phyloP scores from a whole-genome alignment of 495 filamentous ascomycete species.

The Podospora fimiseda region DNA sequence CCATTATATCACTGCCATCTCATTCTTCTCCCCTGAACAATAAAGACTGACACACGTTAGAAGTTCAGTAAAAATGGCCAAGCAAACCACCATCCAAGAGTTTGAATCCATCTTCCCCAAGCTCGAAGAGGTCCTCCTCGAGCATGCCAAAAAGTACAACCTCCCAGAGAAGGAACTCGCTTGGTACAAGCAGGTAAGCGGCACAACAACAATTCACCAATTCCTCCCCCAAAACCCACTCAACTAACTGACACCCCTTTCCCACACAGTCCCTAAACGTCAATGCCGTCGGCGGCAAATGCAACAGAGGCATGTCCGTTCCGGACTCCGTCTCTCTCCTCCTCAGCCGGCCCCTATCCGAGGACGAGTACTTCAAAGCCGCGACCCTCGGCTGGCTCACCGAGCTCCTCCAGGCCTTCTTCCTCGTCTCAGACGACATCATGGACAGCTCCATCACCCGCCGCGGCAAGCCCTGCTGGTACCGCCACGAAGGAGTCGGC shows the following conservation, averaged over 20 bases:
- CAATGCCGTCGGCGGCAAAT: conserved; percentile 92
- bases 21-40: too few relatives aligned
- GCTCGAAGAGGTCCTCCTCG: conserved; percentile 68
- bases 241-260: conserved; percentile 16
- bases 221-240: not conserved
- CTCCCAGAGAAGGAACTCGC: conserved; percentile 74
- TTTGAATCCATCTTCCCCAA: conserved; percentile 86
- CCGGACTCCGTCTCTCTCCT: conserved; percentile 83
- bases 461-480: conserved; percentile 93
- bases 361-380: conserved; percentile 76
- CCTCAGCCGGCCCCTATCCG: conserved; percentile 59
- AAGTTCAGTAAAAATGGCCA: conserved; percentile 19
- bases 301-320: conserved; percentile 97
- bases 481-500: conserved; percentile 76
- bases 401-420: conserved; percentile 96
- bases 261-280: conserved; percentile 60
- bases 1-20: too few relatives aligned
- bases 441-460: conserved; percentile 95
- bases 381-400: conserved; percentile 92
- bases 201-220: not conserved
- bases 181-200: conserved; percentile 76
- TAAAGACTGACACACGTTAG: too few relatives aligned
- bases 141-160: conserved; percentile 69
- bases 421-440: conserved; percentile 96
- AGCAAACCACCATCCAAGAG: conserved; percentile 67